Evolutionary conservation across 495 filamentous ascomycete species (phyloP).

Genomic region (Aspergillus kassunensis): DNA sequence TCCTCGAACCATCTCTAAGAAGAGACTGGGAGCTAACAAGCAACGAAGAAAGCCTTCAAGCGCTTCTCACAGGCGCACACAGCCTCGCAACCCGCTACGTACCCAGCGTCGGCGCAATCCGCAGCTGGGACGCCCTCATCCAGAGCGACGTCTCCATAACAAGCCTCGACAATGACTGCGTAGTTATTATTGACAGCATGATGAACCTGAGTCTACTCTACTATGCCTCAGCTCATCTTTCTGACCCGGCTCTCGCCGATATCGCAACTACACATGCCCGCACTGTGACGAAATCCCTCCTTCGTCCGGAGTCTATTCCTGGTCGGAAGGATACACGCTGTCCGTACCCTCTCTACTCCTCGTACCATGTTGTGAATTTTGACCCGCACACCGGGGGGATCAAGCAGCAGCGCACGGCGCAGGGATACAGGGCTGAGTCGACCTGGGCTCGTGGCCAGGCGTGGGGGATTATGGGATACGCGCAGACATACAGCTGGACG

Average conservation of each 20-base stretch:
- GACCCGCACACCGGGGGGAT: constrained; percentile 27
- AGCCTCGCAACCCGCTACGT: constrained; percentile 35
- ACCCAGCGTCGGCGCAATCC: constrained; percentile 28
- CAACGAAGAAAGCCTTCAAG: constrained; percentile 22
- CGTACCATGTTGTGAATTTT: constrained; percentile 42
- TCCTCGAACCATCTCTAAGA: constrained; percentile 25
- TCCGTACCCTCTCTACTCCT: constrained; percentile 11
- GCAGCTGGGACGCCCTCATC: constrained; percentile 32
- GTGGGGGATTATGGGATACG: constrained; percentile 45
- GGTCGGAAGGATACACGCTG: not conserved
- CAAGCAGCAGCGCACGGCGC: constrained; percentile 32
- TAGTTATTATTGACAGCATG: constrained; percentile 46
- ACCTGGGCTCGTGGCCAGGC: constrained; percentile 46
- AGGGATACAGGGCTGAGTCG: constrained; percentile 38
- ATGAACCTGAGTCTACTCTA: constrained; percentile 40
- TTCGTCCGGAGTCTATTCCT: not conserved
- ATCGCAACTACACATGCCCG: constrained; percentile 39
- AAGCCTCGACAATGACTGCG: constrained; percentile 24
- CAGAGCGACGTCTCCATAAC: constrained; percentile 9
- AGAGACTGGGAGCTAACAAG: constrained; percentile 29
- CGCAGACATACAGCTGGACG: constrained; percentile 43
- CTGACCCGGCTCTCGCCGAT: constrained; percentile 17
- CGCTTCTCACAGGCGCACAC: constrained; percentile 29
- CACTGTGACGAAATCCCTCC: constrained; percentile 14
- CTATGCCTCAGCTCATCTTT: constrained; percentile 33